A percentile compares a stretch with the other conserved stretches of the same genome.
phyloP scores from a whole-genome alignment of 768 basidiomycete species.

The Amanita exitialis region DNA sequence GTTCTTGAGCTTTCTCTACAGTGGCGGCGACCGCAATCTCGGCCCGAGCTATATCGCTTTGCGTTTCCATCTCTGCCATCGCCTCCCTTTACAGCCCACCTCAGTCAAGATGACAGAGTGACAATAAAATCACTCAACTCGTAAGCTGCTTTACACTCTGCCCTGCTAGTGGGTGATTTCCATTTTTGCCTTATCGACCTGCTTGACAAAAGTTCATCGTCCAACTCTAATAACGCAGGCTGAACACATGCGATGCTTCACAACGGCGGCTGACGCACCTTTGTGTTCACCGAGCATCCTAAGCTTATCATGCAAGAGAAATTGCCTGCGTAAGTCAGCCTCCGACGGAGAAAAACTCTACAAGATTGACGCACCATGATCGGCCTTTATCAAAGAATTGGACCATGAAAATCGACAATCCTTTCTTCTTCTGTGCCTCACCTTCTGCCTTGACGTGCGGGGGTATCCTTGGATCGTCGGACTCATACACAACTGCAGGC shows the following conservation, averaged over 20 bases:
- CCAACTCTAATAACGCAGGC: slow-evolving; percentile 37
- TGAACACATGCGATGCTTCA: neutral
- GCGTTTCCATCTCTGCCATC: slow-evolving; percentile 34
- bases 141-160: slow-evolving; percentile 53
- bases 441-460: slow-evolving; percentile 19
- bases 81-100: slow-evolving; percentile 24
- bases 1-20: neutral
- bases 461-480: slow-evolving; percentile 51
- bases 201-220: slow-evolving; percentile 47
- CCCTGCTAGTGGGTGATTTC: slow-evolving; percentile 39
- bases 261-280: slow-evolving; percentile 30
- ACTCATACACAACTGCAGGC: slow-evolving; percentile 71
- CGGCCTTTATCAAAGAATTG: slow-evolving; percentile 66
- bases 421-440: slow-evolving; percentile 22
- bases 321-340: slow-evolving; percentile 40
- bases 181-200: slow-evolving; percentile 47
- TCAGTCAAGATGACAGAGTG: neutral
- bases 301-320: slow-evolving; percentile 45
- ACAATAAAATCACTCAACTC: slow-evolving; percentile 23
- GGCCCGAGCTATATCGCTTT: neutral
- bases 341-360: neutral
- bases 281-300: slow-evolving; percentile 57
- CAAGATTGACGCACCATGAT: slow-evolving; percentile 40
- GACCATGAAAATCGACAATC: slow-evolving; percentile 49
- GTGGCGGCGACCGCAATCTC: neutral